These are phyloP conservation scores for Penicillium sp. DNA, from an alignment of 2,329 filamentous ascomycete genomes.

Conservation along the genomic window DNA sequence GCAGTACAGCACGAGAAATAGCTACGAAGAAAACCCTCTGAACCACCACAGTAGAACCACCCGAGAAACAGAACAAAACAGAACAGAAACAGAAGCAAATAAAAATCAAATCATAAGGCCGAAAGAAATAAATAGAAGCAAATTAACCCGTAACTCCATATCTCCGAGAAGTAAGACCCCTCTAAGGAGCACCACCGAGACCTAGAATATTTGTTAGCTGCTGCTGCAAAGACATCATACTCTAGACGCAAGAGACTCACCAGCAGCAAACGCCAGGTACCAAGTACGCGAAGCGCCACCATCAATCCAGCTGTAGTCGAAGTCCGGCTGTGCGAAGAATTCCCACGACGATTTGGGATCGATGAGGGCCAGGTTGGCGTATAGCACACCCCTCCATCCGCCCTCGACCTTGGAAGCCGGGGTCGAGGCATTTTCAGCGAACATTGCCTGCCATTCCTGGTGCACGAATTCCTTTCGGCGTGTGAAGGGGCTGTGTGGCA, in stretches of 20 bases:
- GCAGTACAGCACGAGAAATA: not conserved
- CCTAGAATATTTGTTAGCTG: not conserved
- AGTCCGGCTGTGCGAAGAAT: slow-evolving; percentile 69
- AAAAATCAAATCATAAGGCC: not conserved
- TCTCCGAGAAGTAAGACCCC: not conserved
- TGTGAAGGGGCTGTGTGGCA: slow-evolving; percentile 66
- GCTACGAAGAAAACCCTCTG: not conserved
- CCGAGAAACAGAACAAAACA: not conserved
- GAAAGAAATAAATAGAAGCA: not conserved
- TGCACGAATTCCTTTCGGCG: slow-evolving; percentile 68
- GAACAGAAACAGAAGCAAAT: no score
- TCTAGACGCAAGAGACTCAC: slow-evolving; percentile 41
- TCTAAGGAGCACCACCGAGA: slow-evolving; percentile 12
- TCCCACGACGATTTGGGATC: slow-evolving; percentile 68
- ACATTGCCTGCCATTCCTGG: slow-evolving; percentile 81
- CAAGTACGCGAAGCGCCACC: slow-evolving; percentile 81
- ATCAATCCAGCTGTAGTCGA: slow-evolving; percentile 66
- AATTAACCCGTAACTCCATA: not conserved
- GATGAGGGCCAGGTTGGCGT: slow-evolving; percentile 76
- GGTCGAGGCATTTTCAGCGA: slow-evolving; percentile 66
- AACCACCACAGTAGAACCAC: not conserved
- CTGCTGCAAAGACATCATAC: not conserved
- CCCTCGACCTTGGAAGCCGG: slow-evolving; percentile 57
- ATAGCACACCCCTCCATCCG: slow-evolving; percentile 84
- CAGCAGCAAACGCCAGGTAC: slow-evolving; percentile 78